Percentiles rank a stretch among this genome's conserved stretches.
Conservation (phyloP, 495 filamentous ascomycete genomes). For the Clohesyomyces aquaticus region DNA sequence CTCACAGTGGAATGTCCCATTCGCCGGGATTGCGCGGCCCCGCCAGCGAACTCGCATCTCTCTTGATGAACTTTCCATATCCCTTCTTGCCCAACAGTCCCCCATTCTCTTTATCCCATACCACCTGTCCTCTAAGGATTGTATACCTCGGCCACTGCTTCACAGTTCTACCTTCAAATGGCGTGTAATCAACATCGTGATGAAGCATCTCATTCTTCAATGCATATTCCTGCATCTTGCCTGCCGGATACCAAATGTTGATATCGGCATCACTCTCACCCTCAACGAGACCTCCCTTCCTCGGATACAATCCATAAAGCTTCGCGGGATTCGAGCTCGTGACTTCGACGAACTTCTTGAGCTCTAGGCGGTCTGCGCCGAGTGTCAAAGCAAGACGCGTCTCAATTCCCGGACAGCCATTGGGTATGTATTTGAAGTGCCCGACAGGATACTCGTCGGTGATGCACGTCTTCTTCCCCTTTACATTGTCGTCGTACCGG, state of each 20-base stretch:
- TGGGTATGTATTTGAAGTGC: constrained; percentile 59
- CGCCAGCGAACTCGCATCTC: constrained; percentile 50
- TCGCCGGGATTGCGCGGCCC: constrained; percentile 36
- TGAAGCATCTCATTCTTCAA: constrained; percentile 60
- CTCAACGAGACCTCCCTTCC: constrained; percentile 60
- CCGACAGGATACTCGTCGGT: constrained; percentile 52
- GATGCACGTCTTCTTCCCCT: constrained; percentile 55
- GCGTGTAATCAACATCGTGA: constrained; percentile 65
- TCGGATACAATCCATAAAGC: constrained; percentile 61
- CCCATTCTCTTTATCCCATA: constrained; percentile 59
- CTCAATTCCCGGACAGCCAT: constrained; percentile 64
- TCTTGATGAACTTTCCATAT: constrained; percentile 59
- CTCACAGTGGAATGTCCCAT: constrained; percentile 33
- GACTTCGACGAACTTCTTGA: constrained; percentile 63
- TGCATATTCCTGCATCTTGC: constrained; percentile 47
- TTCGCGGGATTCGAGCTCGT: constrained; percentile 63
- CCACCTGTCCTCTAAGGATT: constrained; percentile 59
- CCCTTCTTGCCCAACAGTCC: constrained; percentile 56
- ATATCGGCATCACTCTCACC: constrained; percentile 60
- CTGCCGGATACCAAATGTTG: constrained; percentile 58
- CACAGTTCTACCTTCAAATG: constrained; percentile 60
- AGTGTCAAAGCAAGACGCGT: constrained; percentile 57
- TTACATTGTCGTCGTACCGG: constrained; percentile 53
- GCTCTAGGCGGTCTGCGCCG: constrained; percentile 51
- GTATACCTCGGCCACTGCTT: constrained; percentile 66